phyloP scores from a whole-genome alignment of 2,329 filamentous ascomycete species.

The Aspergillus sp. region DNA sequence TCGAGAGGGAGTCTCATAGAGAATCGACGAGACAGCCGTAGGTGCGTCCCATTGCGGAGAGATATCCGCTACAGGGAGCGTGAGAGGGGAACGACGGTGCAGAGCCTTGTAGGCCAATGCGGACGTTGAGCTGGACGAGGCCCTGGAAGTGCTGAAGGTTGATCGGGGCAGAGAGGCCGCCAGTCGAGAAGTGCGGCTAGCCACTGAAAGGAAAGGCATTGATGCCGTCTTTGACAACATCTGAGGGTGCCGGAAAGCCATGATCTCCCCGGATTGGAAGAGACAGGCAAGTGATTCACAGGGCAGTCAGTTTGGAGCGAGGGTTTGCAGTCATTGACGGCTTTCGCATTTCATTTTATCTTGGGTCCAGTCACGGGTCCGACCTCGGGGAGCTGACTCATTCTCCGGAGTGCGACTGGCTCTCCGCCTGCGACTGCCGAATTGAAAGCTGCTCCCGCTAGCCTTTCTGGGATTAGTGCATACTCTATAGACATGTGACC shows the following conservation, averaged over 20 bases:
- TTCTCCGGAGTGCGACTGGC: conserved; percentile 10
- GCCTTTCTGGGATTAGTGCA: conserved; percentile 16
- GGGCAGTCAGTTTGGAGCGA: conserved; percentile 5
- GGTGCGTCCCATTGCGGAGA: conserved; percentile 83
- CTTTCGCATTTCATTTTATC: conserved; percentile 16
- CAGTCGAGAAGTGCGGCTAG: conserved; percentile 28
- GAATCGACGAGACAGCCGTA: conserved; percentile 93
- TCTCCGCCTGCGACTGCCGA: conserved; percentile 2
- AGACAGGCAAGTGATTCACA: conserved; percentile 11
- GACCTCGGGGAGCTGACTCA: conserved; percentile 41
- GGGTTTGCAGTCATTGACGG: conserved; percentile 19
- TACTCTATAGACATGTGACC: background rate
- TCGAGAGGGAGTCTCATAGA: conserved; percentile 93
- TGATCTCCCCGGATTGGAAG: conserved; percentile 23
- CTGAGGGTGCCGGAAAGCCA: conserved; percentile 42
- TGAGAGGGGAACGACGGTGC: conserved; percentile 82
- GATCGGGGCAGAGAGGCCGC: conserved; percentile 30
- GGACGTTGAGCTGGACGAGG: conserved; percentile 69
- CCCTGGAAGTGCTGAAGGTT: conserved; percentile 25
- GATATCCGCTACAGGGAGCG: conserved; percentile 73
- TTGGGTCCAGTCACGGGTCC: conserved; percentile 22
- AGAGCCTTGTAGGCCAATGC: conserved; percentile 97
- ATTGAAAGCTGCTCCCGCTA: conserved; percentile 10
- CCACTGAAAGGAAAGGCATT: conserved; percentile 28
- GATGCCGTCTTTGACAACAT: conserved; percentile 33